A percentile compares a stretch with the other conserved stretches of the same genome.
Conservation (phyloP, 305 asterid genomes). For the Solanum hybrid region DNA sequence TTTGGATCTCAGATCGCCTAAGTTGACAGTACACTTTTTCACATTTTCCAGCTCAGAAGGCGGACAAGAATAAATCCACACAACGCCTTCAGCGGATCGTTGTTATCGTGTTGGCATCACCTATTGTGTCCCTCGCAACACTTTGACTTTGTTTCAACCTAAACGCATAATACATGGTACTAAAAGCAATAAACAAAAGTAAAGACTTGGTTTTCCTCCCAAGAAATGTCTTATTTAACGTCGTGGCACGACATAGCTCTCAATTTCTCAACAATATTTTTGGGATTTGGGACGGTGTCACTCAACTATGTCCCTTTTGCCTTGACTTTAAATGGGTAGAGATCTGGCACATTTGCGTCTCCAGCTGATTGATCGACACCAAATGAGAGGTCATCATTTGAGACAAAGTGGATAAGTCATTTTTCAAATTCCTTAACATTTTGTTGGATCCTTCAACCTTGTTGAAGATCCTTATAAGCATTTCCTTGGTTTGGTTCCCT, state of each 20-base stretch:
- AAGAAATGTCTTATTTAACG: not conserved
- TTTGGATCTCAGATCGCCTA: not conserved
- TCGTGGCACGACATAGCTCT: not conserved
- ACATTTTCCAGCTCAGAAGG: not conserved
- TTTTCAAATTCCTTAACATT: too few relatives aligned
- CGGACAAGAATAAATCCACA: not conserved
- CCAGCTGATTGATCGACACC: not conserved
- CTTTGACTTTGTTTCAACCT: not conserved
- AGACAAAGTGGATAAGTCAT: too few relatives aligned
- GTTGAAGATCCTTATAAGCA: not conserved
- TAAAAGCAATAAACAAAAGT: not conserved
- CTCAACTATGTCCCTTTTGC: not conserved
- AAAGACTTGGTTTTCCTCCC: not conserved
- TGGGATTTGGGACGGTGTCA: not conserved
- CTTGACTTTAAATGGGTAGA: too few relatives aligned
- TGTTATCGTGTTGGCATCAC: not conserved
- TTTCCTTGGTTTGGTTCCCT: not conserved
- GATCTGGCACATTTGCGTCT: too few relatives aligned
- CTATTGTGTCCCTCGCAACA: not conserved
- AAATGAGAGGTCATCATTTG: not conserved
- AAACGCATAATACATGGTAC: not conserved
- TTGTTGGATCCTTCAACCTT: too few relatives aligned
- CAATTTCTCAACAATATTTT: too few relatives aligned
- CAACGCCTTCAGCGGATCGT: not conserved
- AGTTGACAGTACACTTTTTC: too few relatives aligned